Conservation (phyloP, 1,284 basidiomycete genomes). For the Mrakiaceae sp. region DNA sequence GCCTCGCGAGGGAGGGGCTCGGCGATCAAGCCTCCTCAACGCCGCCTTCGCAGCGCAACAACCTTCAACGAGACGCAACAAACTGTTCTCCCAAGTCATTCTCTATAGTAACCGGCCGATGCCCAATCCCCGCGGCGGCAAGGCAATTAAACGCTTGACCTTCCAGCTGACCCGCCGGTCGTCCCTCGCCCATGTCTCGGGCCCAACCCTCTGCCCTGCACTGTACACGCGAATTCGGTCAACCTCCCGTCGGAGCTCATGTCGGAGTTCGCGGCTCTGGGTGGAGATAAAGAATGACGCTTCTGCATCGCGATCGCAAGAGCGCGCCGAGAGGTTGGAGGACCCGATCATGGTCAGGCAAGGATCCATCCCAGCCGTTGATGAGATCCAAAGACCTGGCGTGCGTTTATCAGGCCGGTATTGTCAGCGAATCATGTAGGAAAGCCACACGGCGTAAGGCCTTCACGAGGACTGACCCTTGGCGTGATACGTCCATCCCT, state of each 20-base stretch:
- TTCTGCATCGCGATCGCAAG: slow-evolving; percentile 82
- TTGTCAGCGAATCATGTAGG: background rate
- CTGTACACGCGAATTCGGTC: slow-evolving; percentile 32
- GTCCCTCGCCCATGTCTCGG: slow-evolving; percentile 36
- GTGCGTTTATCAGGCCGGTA: too few relatives aligned
- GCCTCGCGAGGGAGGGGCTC: too few relatives aligned
- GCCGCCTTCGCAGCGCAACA: too few relatives aligned
- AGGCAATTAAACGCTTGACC: slow-evolving; percentile 50
- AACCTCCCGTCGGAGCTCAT: slow-evolving; percentile 39
- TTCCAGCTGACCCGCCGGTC: slow-evolving; percentile 58
- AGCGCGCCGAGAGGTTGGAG: slow-evolving; percentile 88
- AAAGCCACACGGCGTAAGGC: background rate
- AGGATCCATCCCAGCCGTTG: slow-evolving; percentile 38
- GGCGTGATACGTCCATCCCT: slow-evolving; percentile 97
- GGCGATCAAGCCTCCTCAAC: too few relatives aligned
- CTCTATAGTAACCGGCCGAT: slow-evolving; percentile 6
- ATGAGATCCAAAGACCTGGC: slow-evolving; percentile 76
- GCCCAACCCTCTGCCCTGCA: slow-evolving; percentile 36
- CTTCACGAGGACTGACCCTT: slow-evolving; percentile 53
- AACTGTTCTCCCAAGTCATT: background rate
- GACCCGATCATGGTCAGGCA: slow-evolving; percentile 82
- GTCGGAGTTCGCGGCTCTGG: slow-evolving; percentile 38
- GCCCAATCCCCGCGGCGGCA: slow-evolving; percentile 29
- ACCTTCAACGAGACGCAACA: background rate
- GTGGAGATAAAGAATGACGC: slow-evolving; percentile 77